These are phyloP conservation scores for Ceratocystis cubensis DNA, from an alignment of 2,329 filamentous ascomycete species.

Conservation along the genomic window DNA sequence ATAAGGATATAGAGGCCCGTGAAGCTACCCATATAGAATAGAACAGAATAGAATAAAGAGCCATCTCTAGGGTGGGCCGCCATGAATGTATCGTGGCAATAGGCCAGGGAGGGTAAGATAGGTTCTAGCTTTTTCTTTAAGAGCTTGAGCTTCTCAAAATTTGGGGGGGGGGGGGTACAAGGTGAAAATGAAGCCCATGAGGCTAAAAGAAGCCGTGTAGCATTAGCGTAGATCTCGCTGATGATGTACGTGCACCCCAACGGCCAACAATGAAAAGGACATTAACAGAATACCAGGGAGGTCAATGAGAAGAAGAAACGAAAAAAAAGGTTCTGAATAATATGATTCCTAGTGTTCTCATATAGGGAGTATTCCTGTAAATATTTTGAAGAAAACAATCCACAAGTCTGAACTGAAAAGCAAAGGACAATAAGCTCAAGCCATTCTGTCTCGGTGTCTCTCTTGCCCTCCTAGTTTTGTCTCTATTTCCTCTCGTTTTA, in stretches of 20 bases:
- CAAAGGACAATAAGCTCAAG: slow-evolving; percentile 1
- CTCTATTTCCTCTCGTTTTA: neutral
- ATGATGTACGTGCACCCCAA: slow-evolving; percentile 7
- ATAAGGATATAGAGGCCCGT: neutral
- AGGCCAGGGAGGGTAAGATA: neutral
- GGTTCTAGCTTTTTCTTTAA: slow-evolving; percentile 1
- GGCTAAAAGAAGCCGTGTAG: neutral
- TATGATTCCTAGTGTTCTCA: neutral
- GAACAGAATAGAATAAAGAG: slow-evolving; percentile 2
- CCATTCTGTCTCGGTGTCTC: slow-evolving; percentile 6
- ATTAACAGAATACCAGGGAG: neutral
- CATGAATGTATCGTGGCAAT: neutral
- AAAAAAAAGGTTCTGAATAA: slow-evolving; percentile 6
- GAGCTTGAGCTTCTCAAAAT: slow-evolving; percentile 2
- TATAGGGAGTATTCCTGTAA: neutral
- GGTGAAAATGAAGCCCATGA: neutral
- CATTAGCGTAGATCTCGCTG: neutral
- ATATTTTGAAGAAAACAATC: neutral
- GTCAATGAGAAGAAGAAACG: neutral
- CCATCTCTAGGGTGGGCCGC: neutral
- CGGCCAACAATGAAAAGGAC: neutral
- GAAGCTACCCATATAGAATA: neutral
- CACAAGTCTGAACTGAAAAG: neutral
- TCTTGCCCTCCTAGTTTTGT: neutral
- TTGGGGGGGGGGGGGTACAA: neutral